Base-by-base conservation (phyloP, 331 rosid species). In the Spiraea crenata region DNA sequence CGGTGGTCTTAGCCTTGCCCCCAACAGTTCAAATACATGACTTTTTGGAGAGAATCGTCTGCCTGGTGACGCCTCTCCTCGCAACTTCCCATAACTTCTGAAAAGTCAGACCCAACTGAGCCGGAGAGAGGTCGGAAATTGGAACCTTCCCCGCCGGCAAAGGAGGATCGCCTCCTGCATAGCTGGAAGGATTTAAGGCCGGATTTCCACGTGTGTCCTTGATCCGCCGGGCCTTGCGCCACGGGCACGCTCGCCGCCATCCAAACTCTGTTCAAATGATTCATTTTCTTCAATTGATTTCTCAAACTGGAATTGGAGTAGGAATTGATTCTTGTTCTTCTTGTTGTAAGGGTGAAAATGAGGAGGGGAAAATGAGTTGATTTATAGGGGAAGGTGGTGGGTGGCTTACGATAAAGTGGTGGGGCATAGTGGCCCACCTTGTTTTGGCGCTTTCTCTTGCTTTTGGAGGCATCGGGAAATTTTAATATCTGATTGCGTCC, bases 1-100 rank as follows among this genome's bases (percentile, higher is more conserved):
- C 74, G 54, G 49, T 59, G 46, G 46, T 2, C 41, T 79, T 74
- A 93, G 66, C 91, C 95, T 71, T 84, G 95, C 9, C 99, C 97
- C 99, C 97, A 93, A 74, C 99, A 93, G 73, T 81, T 93, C 82
- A 91, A 61, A 90, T 87, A 93, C 99, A 93, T 93, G 35, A 93
- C 97, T 67, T 82, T 75, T 76, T 83, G 79, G 45, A 93, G 83
- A 73, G 96, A 91, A 58, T 93, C 99, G 38, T 93, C 97, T 7
- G 90, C 60, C 20, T 86, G 88, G 38, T 40, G 70, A 46, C 66
- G 71, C 19, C 69, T 75, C 5, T 83, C 86, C 3, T 82, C 88
- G 48, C 82, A 47, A 57, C 9, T 83, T 47, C 76, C 87, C 38
- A 56, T 8, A 2, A 67, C 41, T 34, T 82, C 80, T 10, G 81